Percentiles rank a stretch among this genome's conserved stretches.
Conservation (phyloP, 805 yeast genomes). For the Yamadazyma nakazawae region DNA sequence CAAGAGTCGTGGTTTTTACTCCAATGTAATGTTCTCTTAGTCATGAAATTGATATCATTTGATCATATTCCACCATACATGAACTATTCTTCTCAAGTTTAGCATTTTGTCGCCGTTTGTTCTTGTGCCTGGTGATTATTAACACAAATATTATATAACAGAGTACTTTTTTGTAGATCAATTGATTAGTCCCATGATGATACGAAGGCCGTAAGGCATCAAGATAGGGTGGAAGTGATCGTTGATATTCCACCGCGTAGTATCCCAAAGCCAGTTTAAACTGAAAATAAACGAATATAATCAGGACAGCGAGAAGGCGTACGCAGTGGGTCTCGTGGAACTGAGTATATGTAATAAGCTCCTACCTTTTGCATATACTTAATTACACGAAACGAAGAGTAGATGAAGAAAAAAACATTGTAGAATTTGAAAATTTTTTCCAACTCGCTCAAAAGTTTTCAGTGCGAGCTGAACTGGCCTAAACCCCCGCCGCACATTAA, state of each 20-base stretch:
- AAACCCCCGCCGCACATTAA: too few species aligned
- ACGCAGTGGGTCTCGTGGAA: slow-evolving; percentile 30
- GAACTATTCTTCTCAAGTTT: too few species aligned
- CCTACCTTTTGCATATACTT: neutral
- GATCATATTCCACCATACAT: too few species aligned
- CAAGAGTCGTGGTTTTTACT: too few species aligned
- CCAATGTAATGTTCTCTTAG: too few species aligned
- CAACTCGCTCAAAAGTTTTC: neutral
- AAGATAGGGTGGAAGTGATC: slow-evolving; percentile 48
- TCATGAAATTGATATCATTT: too few species aligned
- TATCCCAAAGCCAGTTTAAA: slow-evolving; percentile 36
- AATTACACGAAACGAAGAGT: neutral
- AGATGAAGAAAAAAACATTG: too few species aligned
- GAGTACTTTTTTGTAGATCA: slow-evolving; percentile 27
- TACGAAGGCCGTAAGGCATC: slow-evolving; percentile 10
- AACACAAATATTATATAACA: neutral
- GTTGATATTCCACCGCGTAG: slow-evolving; percentile 32
- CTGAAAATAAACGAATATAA: slow-evolving; percentile 47
- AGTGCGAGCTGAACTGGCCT: neutral
- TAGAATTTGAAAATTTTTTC: neutral
- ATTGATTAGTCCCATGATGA: slow-evolving; percentile 28
- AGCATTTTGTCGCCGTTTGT: too few species aligned
- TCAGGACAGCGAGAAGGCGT: slow-evolving; percentile 50
- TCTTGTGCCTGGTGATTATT: too few species aligned
- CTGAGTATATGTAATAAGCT: neutral